Base-by-base conservation (phyloP, 495 filamentous ascomycete species). In the Penicillium pancosmium region DNA sequence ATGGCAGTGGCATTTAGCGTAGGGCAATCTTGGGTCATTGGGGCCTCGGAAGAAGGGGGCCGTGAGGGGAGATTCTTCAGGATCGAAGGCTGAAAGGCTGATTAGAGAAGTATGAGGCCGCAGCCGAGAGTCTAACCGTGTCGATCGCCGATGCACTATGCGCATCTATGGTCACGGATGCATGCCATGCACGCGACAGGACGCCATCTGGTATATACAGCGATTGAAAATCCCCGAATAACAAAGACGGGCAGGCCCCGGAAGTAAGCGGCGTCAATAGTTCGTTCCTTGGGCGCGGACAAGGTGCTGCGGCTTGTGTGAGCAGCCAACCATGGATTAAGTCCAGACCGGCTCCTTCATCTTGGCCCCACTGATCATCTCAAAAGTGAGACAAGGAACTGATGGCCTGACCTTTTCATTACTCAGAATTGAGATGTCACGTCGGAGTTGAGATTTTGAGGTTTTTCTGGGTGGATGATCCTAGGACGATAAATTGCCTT, bases 81-180 rank as follows among this genome's bases (percentile, higher is more conserved):
- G 15, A 44, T 44, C 16, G 41, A 44, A 44, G 41, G 46, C 21
- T 12, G 21, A 27, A 27, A 27, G 7, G 46, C 46, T 27, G 46
- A 48, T 27, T 27, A 13, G 46, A 48, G 46, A 44, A 18, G 46
- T 48, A 48, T 48, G 46, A 48, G 46, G 15, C 19, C 49, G 25
- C 13, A 51, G 18, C 49, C 49, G 27, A 51, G 49, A 36, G 23
- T 11, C 25, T 27, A 18, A 34, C 10, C 19, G 13, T 16, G 49
- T 34, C 31, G 49, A 51, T 51, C 49, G 31, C 47, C 4, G 16
- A 16, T 34, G 15, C 19, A 19, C 47, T 44, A 19, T 38, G 36
- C 36, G 5, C 36, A 44, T 44, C n/a, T 19, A 16, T 44, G 41
- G 41, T 18, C 15, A 19, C n/a, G 16, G 8, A 44, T 44, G 16